Evolutionary conservation across 495 filamentous ascomycete genomes (phyloP).

Genomic region (Penicillium silybi): DNA sequence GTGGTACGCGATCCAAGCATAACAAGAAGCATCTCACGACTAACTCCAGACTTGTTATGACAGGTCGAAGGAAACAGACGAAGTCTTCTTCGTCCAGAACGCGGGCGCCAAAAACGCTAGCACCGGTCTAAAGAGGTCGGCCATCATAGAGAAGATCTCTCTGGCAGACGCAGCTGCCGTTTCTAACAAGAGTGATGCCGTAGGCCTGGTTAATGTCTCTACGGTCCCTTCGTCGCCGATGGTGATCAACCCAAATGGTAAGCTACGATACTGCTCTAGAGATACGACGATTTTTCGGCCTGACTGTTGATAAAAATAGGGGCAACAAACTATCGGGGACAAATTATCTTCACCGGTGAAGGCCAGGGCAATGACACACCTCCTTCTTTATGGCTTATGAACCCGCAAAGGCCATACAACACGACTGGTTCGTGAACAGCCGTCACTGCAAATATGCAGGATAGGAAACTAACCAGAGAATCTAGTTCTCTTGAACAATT

Average conservation of each 20-base stretch:
- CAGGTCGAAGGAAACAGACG: slow-evolving; percentile 41
- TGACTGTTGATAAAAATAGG: slow-evolving; percentile 22
- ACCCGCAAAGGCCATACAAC: slow-evolving; percentile 46
- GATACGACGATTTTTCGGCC: no score
- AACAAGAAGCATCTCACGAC: no score
- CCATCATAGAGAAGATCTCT: slow-evolving; percentile 47
- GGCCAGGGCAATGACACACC: slow-evolving; percentile 43
- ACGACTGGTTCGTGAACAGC: slow-evolving; percentile 33
- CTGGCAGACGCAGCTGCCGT: slow-evolving; percentile 36
- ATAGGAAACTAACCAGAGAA: no score
- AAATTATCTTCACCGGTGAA: slow-evolving; percentile 43
- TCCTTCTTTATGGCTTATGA: slow-evolving; percentile 42
- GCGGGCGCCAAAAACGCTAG: slow-evolving; percentile 42
- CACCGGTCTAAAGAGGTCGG: slow-evolving; percentile 49
- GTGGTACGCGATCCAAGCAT: slow-evolving; percentile 31
- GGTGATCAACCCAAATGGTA: slow-evolving; percentile 51
- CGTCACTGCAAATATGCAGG: no score
- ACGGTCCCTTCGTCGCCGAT: slow-evolving; percentile 29
- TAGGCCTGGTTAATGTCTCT: slow-evolving; percentile 36
- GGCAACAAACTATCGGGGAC: slow-evolving; percentile 43
- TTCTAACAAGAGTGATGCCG: slow-evolving; percentile 36
- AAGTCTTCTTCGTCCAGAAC: slow-evolving; percentile 52
- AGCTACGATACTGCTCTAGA: slow-evolving; percentile 1
- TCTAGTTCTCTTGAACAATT: slow-evolving; percentile 31
- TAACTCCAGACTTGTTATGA: neutral